Evolutionary conservation across 192 early-diverging fungal species (phyloP).

Genomic region (Mortierella claussenii): DNA sequence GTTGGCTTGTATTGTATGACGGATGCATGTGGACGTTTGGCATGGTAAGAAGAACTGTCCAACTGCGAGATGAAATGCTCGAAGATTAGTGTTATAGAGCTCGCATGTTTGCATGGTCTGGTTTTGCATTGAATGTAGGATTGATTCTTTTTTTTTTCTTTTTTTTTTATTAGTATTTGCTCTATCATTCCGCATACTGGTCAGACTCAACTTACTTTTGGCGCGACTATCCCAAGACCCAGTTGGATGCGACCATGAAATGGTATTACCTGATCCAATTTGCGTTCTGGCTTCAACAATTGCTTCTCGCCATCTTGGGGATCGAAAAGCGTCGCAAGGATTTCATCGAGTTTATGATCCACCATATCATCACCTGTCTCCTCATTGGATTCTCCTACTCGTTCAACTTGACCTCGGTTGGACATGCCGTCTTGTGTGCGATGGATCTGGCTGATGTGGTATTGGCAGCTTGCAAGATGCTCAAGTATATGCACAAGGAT

Average conservation of each 20-base stretch:
- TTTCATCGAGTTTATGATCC: slow-evolving; percentile 64
- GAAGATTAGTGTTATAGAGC: background rate
- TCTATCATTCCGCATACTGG: slow-evolving; percentile 71
- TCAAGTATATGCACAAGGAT: slow-evolving; percentile 73
- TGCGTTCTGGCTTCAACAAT: slow-evolving; percentile 71
- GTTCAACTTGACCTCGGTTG: slow-evolving; percentile 68
- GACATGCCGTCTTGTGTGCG: slow-evolving; percentile 68
- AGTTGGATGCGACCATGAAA: slow-evolving; percentile 56
- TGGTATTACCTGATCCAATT: slow-evolving; percentile 73
- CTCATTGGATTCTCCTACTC: slow-evolving; percentile 67
- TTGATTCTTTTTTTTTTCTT: background rate
- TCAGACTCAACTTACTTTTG: slow-evolving; percentile 61
- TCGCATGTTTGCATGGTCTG: too few species aligned
- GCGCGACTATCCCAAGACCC: slow-evolving; percentile 65
- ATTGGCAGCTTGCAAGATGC: slow-evolving; percentile 72
- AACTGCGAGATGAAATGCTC: background rate
- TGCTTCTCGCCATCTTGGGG: slow-evolving; percentile 67
- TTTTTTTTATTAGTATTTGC: slow-evolving; percentile 56
- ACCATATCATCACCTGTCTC: slow-evolving; percentile 71
- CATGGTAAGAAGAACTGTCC: slow-evolving; percentile 64
- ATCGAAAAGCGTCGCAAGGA: slow-evolving; percentile 72
- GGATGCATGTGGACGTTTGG: slow-evolving; percentile 72
- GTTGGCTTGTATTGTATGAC: slow-evolving; percentile 75
- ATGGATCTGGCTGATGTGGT: slow-evolving; percentile 76
- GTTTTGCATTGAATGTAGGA: background rate